These are phyloP conservation scores for Arthrobotrys iridis DNA, from an alignment of 2,329 filamentous ascomycete genomes.

Conservation along the genomic window DNA sequence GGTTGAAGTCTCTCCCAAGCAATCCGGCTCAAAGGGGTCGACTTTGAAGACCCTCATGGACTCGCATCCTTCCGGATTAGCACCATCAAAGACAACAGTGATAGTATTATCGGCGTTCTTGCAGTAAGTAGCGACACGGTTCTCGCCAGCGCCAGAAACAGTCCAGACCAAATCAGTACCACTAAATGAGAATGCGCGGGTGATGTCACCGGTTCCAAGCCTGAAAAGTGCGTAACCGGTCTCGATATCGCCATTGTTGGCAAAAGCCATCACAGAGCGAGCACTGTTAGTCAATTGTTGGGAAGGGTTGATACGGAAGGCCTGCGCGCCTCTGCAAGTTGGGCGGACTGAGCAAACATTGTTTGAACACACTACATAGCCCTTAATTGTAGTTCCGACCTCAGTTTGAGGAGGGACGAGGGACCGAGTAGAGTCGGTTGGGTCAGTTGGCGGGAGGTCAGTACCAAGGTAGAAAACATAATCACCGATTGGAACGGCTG, in stretches of 20 bases:
- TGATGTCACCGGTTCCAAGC: slow-evolving; percentile 39
- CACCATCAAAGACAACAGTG: slow-evolving; percentile 11
- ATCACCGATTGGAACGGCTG: not conserved
- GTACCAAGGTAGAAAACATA: slow-evolving; percentile 24
- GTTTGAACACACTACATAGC: slow-evolving; percentile 32
- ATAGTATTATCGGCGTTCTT: slow-evolving; percentile 30
- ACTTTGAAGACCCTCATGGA: slow-evolving; percentile 16
- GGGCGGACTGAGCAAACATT: slow-evolving; percentile 19
- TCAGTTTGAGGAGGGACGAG: not conserved
- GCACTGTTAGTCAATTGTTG: slow-evolving; percentile 13
- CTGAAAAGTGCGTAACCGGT: slow-evolving; percentile 27
- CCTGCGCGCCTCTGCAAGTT: slow-evolving; percentile 17
- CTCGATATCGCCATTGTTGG: slow-evolving; percentile 25
- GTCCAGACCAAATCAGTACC: slow-evolving; percentile 21
- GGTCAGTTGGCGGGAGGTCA: not conserved
- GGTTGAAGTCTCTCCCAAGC: slow-evolving; percentile 12
- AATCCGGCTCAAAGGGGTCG: slow-evolving; percentile 16
- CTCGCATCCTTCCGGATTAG: slow-evolving; percentile 5
- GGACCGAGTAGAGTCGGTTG: not conserved
- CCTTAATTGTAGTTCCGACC: not conserved
- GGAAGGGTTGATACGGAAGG: slow-evolving; percentile 26
- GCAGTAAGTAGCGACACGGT: slow-evolving; percentile 14
- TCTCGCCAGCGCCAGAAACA: not conserved
- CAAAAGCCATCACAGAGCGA: slow-evolving; percentile 11
- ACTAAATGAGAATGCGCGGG: slow-evolving; percentile 15